Evolutionary conservation across 2,329 filamentous ascomycete genomes (phyloP).

Genomic region (Beauveria scarabaeidicola): DNA sequence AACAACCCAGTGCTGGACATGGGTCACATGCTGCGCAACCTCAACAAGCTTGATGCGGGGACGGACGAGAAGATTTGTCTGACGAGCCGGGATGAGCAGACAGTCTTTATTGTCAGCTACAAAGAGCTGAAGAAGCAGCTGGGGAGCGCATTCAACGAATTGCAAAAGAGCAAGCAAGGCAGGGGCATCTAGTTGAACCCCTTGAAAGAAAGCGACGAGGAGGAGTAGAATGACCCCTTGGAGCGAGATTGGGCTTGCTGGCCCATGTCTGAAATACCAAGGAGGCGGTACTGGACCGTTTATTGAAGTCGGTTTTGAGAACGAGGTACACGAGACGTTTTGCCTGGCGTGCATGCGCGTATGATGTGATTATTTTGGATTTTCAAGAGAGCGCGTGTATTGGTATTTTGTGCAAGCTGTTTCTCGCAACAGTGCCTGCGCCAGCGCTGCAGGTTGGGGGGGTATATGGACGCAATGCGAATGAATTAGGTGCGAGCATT

Average conservation of each 20-base stretch:
- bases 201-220: background rate
- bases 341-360: background rate
- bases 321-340: background rate
- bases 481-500: too few relatives aligned
- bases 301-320: background rate
- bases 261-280: background rate
- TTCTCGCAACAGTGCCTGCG: too few relatives aligned
- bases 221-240: background rate
- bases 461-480: too few relatives aligned
- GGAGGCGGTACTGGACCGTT: conserved; percentile 6
- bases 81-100: conserved; percentile 84
- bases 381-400: too few relatives aligned
- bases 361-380: background rate
- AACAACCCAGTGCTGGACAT: conserved; percentile 78
- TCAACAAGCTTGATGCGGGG: conserved; percentile 91
- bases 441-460: too few relatives aligned
- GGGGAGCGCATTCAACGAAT: conserved; percentile 47
- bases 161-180: conserved; percentile 39
- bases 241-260: conserved; percentile 9
- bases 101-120: conserved; percentile 79
- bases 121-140: conserved; percentile 72
- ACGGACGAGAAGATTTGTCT: conserved; percentile 78
- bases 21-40: conserved; percentile 74
- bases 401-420: too few relatives aligned
- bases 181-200: conserved; percentile 26